A percentile compares a stretch with the other conserved stretches of the same genome.
Evolutionary conservation across 2,329 filamentous ascomycete genomes (phyloP).

Genomic region (Byssothecium circinans): DNA sequence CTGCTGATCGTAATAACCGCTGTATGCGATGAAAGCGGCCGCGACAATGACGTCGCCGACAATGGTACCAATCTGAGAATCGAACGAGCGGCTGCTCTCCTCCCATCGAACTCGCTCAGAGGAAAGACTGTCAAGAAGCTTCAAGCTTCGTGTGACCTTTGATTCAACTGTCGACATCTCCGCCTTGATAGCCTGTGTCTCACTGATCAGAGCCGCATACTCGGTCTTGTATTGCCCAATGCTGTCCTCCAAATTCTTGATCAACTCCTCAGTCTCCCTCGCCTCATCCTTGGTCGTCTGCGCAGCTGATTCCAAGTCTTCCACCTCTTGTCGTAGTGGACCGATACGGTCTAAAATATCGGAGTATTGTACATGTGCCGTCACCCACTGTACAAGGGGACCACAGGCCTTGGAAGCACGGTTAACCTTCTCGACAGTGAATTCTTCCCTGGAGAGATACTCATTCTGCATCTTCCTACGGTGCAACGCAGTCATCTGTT

Average conservation of each 20-base stretch:
- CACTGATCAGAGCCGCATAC: constrained; percentile 92
- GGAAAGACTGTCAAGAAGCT: constrained; percentile 89
- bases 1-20: constrained; percentile 94
- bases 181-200: constrained; percentile 94
- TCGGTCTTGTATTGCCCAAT: constrained; percentile 95
- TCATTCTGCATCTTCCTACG: constrained; percentile 89
- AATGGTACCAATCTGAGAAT: constrained; percentile 94
- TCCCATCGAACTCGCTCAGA: constrained; percentile 95
- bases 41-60: constrained; percentile 94
- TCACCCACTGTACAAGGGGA: constrained; percentile 94
- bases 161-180: constrained; percentile 97
- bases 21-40: constrained; percentile 96
- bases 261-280: constrained; percentile 85
- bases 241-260: constrained; percentile 79
- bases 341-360: constrained; percentile 94
- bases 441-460: constrained; percentile 89
- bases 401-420: constrained; percentile 96
- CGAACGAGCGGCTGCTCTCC: constrained; percentile 95
- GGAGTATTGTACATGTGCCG: constrained; percentile 96
- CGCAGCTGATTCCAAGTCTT: constrained; percentile 81
- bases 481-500: constrained; percentile 83
- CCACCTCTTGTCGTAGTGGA: constrained; percentile 86
- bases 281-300: constrained; percentile 92
- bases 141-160: constrained; percentile 96
- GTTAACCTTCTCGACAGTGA: constrained; percentile 95